Conservation (phyloP, 495 filamentous ascomycete genomes). For the Oidiodendron maius region DNA sequence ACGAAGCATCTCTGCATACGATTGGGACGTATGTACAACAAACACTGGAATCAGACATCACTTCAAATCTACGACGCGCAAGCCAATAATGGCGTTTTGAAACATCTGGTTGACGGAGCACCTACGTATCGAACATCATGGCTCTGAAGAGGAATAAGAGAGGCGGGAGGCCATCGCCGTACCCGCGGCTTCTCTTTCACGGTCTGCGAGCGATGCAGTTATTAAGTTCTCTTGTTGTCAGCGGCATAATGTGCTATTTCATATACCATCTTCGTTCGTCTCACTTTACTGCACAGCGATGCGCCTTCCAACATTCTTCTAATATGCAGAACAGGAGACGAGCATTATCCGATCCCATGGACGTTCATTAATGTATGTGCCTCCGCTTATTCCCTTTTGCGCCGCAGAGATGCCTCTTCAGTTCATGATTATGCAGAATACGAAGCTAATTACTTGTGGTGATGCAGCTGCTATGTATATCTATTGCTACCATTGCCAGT, state of each 20-base stretch:
- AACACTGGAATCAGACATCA: no score
- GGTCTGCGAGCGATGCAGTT: conserved; percentile 43
- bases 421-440: not conserved
- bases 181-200: conserved; percentile 55
- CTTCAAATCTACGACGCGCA: no score
- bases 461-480: conserved; percentile 47
- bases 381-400: not conserved
- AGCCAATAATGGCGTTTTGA: no score
- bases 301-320: no score
- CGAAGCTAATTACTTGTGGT: conserved; percentile 1
- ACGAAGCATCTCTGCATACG: no score
- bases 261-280: conserved; percentile 46
- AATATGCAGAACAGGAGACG: conserved; percentile 23
- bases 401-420: not conserved
- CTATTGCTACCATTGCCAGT: conserved; percentile 48
- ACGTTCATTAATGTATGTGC: conserved; percentile 56
- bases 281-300: no score
- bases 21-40: no score
- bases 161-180: conserved; percentile 44
- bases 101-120: no score
- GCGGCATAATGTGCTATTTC: conserved; percentile 55
- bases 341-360: conserved; percentile 52
- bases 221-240: conserved; percentile 50
- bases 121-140: conserved; percentile 12
- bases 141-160: conserved; percentile 18